These are phyloP conservation scores for Scheffersomyces segobiensis DNA, from an alignment of 1,139 yeast species.

Conservation along the genomic window DNA sequence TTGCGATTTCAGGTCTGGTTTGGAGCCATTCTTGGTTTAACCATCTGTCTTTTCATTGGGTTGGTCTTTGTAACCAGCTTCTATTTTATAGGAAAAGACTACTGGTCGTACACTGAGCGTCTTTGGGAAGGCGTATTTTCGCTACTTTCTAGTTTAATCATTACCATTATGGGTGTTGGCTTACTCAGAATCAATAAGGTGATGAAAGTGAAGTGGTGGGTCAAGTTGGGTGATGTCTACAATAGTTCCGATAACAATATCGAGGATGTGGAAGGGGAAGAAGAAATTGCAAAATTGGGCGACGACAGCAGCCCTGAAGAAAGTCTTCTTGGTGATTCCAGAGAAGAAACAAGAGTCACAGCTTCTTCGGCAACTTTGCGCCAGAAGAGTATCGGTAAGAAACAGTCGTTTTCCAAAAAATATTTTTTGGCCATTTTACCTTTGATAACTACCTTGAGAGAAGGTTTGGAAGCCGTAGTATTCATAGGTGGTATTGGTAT, in stretches of 20 bases:
- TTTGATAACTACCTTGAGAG: slow-evolving; percentile 47
- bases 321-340: background rate
- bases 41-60: slow-evolving; percentile 76
- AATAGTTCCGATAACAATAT: slow-evolving; percentile 13
- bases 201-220: slow-evolving; percentile 53
- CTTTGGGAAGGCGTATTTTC: slow-evolving; percentile 92
- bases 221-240: slow-evolving; percentile 46
- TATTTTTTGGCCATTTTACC: slow-evolving; percentile 45
- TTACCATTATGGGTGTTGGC: slow-evolving; percentile 87
- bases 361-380: background rate
- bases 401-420: slow-evolving; percentile 25
- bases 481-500: slow-evolving; percentile 50
- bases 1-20: slow-evolving; percentile 77
- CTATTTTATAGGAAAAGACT: slow-evolving; percentile 74
- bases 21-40: slow-evolving; percentile 73
- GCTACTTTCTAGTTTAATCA: slow-evolving; percentile 74
- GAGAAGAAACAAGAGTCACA: background rate
- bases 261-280: slow-evolving; percentile 16
- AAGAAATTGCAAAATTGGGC: background rate
- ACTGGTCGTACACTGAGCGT: slow-evolving; percentile 82
- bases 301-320: background rate
- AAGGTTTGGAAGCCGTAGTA: slow-evolving; percentile 51
- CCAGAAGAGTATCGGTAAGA: background rate
- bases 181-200: slow-evolving; percentile 70
- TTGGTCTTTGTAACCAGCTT: slow-evolving; percentile 72